Percentiles rank a stretch among this genome's conserved stretches.
Conservation (phyloP, 2,329 filamentous ascomycete species). For the Alternaria sp. region DNA sequence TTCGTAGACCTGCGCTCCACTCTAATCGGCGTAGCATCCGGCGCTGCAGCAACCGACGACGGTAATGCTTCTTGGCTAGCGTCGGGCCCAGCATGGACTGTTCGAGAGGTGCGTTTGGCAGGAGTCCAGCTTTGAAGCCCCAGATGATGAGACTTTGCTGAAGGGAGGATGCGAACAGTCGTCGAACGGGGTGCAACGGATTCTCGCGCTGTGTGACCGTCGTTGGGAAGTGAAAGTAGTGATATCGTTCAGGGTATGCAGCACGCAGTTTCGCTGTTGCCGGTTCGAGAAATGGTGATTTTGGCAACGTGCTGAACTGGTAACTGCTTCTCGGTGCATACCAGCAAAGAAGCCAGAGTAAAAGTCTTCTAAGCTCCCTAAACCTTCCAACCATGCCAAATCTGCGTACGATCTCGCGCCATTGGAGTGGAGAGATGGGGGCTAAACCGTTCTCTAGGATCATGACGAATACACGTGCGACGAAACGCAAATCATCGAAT, state of each 20-base stretch:
- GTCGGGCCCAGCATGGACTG: conserved; percentile 26
- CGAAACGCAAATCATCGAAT: conserved; percentile 52
- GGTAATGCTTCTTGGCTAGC: conserved; percentile 35
- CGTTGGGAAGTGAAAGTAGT: conserved; percentile 26
- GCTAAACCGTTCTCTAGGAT: conserved; percentile 54
- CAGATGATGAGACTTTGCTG: conserved; percentile 43
- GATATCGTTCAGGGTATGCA: conserved; percentile 15
- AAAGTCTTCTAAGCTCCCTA: conserved; percentile 59
- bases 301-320: conserved; percentile 28
- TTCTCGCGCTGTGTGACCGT: conserved; percentile 10
- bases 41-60: conserved; percentile 23
- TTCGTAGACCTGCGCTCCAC: conserved; percentile 40
- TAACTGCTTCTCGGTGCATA: conserved; percentile 37
- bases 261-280: conserved; percentile 26
- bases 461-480: conserved; percentile 57
- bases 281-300: conserved; percentile 28
- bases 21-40: conserved; percentile 22
- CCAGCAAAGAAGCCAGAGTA: conserved; percentile 58
- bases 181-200: conserved; percentile 33
- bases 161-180: conserved; percentile 32
- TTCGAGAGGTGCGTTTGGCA: conserved; percentile 31
- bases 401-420: conserved; percentile 66
- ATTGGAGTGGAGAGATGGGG: conserved; percentile 53
- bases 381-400: conserved; percentile 64
- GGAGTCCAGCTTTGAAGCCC: conserved; percentile 42